phyloP scores from a whole-genome alignment of 305 asterid genomes.

The Withania somnifera region DNA sequence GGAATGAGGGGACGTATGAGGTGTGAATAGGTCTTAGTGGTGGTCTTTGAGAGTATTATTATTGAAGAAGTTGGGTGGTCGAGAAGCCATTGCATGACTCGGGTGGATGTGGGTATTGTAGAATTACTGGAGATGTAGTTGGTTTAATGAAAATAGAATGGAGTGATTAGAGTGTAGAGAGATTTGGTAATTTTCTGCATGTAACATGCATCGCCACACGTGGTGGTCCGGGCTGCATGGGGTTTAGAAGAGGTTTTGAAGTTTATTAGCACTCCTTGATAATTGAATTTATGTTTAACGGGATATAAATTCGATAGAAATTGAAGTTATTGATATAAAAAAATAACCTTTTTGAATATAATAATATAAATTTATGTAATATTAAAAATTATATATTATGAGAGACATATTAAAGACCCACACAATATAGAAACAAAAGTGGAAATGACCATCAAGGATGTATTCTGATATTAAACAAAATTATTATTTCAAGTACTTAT shows the following conservation, averaged over 20 bases:
- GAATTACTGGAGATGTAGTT: not conserved
- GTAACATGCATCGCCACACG: conserved; percentile 28
- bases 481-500: too few species aligned
- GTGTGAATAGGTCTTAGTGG: not conserved
- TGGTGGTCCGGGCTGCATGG: too few species aligned
- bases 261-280: not conserved
- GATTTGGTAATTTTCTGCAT: not conserved
- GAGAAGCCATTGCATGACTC: conserved; percentile 23
- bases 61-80: conserved; percentile 8
- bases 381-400: too few species aligned
- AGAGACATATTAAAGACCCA: too few species aligned
- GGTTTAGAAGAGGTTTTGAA: not conserved
- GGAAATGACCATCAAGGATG: too few species aligned
- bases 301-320: too few species aligned
- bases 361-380: too few species aligned
- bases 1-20: not conserved
- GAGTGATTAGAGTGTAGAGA: not conserved
- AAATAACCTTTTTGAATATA: too few species aligned
- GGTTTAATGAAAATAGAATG: not conserved
- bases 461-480: too few species aligned
- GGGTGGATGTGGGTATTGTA: not conserved
- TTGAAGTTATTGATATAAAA: too few species aligned
- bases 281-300: too few species aligned
- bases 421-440: too few species aligned
- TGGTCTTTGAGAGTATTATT: not conserved